Conservation (phyloP, 306 rosid species). For the Pyrus betulifolia region DNA sequence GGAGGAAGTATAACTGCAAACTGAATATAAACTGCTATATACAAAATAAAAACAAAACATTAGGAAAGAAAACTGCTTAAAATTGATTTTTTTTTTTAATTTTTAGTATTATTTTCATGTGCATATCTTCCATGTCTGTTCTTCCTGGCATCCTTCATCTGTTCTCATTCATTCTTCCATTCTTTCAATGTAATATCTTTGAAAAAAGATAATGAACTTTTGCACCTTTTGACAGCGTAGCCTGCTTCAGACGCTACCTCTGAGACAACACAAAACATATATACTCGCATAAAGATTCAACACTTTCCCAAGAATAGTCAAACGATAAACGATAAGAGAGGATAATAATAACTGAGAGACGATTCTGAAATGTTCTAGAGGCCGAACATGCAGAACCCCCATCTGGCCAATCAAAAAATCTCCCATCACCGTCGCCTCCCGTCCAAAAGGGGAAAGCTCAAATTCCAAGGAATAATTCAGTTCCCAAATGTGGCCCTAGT, state of each 20-base stretch:
- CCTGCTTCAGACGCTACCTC: not conserved
- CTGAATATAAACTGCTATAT: no score
- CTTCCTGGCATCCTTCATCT: not conserved
- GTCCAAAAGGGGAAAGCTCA: slow-evolving; percentile 37
- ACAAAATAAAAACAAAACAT: no score
- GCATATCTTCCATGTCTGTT: not conserved
- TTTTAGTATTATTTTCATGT: no score
- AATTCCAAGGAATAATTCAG: not conserved
- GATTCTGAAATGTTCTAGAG: not conserved
- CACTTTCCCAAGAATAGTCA: not conserved
- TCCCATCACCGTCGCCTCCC: not conserved
- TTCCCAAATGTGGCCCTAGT: slow-evolving; percentile 8
- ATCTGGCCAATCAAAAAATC: slow-evolving; percentile 16
- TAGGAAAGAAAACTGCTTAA: no score
- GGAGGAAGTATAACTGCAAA: no score
- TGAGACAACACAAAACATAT: not conserved
- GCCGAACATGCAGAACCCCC: not conserved
- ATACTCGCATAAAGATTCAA: not conserved
- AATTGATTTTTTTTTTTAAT: not conserved
- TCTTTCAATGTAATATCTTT: no score
- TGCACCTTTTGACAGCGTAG: not conserved
- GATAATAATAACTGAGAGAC: not conserved
- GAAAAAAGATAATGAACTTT: no score
- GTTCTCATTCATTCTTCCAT: not conserved
- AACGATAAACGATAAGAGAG: not conserved